Evolutionary conservation across 2,329 filamentous ascomycete genomes (phyloP).

Genomic region (Colletotrichum horii): DNA sequence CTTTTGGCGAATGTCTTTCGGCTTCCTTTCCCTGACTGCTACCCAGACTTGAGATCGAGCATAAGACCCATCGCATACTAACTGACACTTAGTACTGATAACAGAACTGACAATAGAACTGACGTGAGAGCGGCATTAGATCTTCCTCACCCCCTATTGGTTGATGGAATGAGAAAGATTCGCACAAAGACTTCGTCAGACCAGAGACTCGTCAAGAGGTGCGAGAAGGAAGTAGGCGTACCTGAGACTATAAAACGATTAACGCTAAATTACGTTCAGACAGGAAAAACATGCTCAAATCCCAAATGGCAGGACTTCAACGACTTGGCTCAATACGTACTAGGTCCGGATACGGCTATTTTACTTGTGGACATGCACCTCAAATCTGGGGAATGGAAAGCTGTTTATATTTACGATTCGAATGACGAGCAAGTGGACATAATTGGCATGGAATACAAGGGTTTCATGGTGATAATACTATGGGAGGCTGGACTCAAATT

Average conservation of each 20-base stretch:
- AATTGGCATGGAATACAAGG: background rate
- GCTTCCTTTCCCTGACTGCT: too few species aligned
- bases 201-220: background rate
- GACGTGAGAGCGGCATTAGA: background rate
- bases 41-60: too few species aligned
- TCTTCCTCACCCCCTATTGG: too few species aligned
- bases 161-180: background rate
- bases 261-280: background rate
- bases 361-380: background rate
- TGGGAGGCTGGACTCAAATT: background rate
- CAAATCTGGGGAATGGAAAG: background rate
- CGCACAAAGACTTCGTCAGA: background rate
- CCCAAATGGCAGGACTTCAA: background rate
- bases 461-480: background rate
- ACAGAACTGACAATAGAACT: background rate
- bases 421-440: background rate
- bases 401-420: background rate
- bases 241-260: background rate
- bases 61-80: too few species aligned
- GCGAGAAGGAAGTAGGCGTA: background rate
- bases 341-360: background rate
- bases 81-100: too few species aligned
- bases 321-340: background rate
- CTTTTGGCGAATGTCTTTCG: too few species aligned
- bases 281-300: background rate